Conservation (phyloP, 2,329 filamentous ascomycete genomes). For the Erysiphe pulchra region DNA sequence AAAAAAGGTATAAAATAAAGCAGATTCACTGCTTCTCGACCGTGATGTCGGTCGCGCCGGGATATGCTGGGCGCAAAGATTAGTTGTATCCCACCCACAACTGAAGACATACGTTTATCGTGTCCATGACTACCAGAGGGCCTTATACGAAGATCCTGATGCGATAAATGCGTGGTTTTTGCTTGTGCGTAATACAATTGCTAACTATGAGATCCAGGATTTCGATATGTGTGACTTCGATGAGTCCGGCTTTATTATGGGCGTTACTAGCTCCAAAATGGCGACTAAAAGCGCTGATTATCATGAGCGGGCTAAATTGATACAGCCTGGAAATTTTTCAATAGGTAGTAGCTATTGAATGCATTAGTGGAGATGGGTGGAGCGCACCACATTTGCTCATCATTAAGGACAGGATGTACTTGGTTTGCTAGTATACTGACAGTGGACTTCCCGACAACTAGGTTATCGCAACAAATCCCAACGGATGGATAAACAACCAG, state of each 20-base stretch:
- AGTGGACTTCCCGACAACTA: constrained; percentile 9
- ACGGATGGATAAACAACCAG: constrained; percentile 15
- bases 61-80: neutral
- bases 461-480: constrained; percentile 12
- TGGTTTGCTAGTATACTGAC: neutral
- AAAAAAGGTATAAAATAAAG: neutral
- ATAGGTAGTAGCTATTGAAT: constrained; percentile 3
- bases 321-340: neutral
- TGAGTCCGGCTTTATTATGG: constrained; percentile 3
- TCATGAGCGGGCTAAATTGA: constrained; percentile 2
- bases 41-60: too few relatives aligned
- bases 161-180: too few relatives aligned
- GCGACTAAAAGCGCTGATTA: constrained; percentile 2
- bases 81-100: neutral
- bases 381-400: constrained; percentile 7
- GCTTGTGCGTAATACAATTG: constrained; percentile 1
- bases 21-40: neutral
- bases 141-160: too few relatives aligned
- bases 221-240: constrained; percentile 2
- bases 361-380: constrained; percentile 5
- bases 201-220: constrained; percentile 4
- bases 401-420: constrained; percentile 4
- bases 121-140: too few relatives aligned
- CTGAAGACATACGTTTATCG: too few relatives aligned
- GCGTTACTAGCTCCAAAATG: constrained; percentile 4